Conservation (phyloP, 495 filamentous ascomycete species). For the Aspergillus kassunensis region DNA sequence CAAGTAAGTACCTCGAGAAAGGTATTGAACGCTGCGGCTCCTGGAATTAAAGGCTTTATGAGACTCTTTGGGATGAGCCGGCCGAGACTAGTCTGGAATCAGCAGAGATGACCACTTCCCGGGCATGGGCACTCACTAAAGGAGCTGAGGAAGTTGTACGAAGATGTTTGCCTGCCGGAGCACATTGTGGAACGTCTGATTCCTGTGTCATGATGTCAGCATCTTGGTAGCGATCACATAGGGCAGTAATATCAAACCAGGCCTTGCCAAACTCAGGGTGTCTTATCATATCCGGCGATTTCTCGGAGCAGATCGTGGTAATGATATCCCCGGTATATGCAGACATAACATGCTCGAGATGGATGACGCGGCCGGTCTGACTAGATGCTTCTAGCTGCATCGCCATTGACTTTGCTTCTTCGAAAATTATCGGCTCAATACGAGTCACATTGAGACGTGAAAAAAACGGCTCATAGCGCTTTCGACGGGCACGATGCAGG, state of each 20-base stretch:
- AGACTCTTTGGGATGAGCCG: too few relatives aligned
- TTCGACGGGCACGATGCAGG: neutral
- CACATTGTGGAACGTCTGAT: too few relatives aligned
- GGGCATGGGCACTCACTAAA: too few relatives aligned
- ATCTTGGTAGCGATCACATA: too few relatives aligned
- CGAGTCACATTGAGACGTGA: neutral
- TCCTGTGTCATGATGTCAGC: too few relatives aligned
- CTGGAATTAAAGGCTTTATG: neutral
- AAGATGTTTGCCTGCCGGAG: neutral
- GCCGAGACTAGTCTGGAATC: too few relatives aligned
- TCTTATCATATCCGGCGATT: neutral
- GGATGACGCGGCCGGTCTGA: neutral
- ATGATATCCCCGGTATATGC: constrained; percentile 9
- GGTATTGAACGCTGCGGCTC: neutral
- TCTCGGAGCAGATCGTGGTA: neutral
- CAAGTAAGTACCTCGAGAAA: neutral
- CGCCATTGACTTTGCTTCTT: neutral
- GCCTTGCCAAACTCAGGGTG: neutral
- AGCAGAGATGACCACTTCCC: too few relatives aligned
- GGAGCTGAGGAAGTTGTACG: neutral
- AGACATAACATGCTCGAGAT: constrained; percentile 1
- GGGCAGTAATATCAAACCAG: neutral
- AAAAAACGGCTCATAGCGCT: constrained; percentile 1
- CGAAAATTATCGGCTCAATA: neutral
- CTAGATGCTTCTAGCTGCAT: neutral